Conservation (phyloP, 371 early-diverging fungal species). For the Mortierella polycephala region DNA sequence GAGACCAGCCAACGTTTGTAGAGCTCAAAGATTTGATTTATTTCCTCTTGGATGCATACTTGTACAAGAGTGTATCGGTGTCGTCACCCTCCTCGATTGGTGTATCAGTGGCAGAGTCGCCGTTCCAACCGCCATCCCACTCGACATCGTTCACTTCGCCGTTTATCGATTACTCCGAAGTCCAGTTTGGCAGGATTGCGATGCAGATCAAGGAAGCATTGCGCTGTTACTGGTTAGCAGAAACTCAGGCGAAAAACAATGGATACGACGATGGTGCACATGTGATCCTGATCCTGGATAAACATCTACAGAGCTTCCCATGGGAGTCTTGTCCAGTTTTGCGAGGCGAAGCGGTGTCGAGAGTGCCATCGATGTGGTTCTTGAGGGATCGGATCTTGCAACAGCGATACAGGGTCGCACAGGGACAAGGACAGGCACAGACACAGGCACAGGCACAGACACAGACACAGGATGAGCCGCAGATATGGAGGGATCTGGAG, state of each 20-base stretch:
- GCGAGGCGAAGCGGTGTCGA: slow-evolving; percentile 76
- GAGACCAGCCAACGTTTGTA: slow-evolving; percentile 55
- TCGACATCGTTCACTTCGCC: background rate
- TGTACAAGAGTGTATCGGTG: slow-evolving; percentile 59
- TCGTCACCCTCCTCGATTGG: slow-evolving; percentile 62
- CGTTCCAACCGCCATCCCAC: background rate
- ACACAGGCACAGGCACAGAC: background rate
- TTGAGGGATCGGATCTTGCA: slow-evolving; percentile 72
- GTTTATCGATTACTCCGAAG: slow-evolving; percentile 36
- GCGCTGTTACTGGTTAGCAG: slow-evolving; percentile 37
- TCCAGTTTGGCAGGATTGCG: slow-evolving; percentile 26
- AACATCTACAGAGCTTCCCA: slow-evolving; percentile 82
- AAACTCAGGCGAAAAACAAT: slow-evolving; percentile 55
- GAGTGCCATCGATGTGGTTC: slow-evolving; percentile 83
- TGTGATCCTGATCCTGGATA: slow-evolving; percentile 85
- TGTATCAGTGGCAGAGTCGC: slow-evolving; percentile 30
- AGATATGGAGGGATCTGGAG: slow-evolving; percentile 55
- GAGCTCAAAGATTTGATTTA: slow-evolving; percentile 79
- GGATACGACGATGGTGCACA: slow-evolving; percentile 60
- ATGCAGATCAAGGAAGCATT: slow-evolving; percentile 32
- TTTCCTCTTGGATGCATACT: slow-evolving; percentile 74
- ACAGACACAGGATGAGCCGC: background rate
- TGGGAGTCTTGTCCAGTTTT: slow-evolving; percentile 87
- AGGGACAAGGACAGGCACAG: background rate
- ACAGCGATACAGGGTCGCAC: slow-evolving; percentile 4